Base-by-base conservation (phyloP, 768 basidiomycete species). In the Chalciporus pseudorubinellus region DNA sequence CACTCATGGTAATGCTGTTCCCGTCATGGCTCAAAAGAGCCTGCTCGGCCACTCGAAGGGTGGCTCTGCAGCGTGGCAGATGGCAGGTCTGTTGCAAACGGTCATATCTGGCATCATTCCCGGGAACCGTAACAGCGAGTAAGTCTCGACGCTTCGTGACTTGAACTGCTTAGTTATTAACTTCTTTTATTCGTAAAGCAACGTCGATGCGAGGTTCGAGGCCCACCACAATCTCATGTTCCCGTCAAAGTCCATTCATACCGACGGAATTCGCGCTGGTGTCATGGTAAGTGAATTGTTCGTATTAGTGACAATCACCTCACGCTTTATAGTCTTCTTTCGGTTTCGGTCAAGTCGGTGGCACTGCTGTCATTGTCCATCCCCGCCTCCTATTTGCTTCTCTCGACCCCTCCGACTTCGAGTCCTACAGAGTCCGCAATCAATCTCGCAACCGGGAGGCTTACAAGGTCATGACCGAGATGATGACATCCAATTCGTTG, bases 281-380 rank as follows among this genome's bases (percentile, higher is more conserved):
- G 77, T 89, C 49, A 90, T 93, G 92, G 89, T 88, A 60, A 18
- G 80, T 69, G 18, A 31, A 24, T 24, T 36, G n/a, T 47, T 40
- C 10, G n/a, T 28, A 4, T n/a, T 9, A 22, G 48, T 16, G 26
- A 3, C 22, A 4, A 2, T 2, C 1, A 24, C 33, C 45, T 59
- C 12, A 62, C 9, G 4, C 41, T 42, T 38, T 46, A 21, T 57
- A 92, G 85, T 94, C 92, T 1, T 94, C 92, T 13, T 95, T 95
- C 72, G 95, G 97, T 57, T 98, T 98, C 76, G 95, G 97, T 62
- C 97, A 98, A 81, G 95, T 98, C 55, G 97, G 97, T 47, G 97
- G 97, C 48, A 89, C 84, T 50, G 89, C 86, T 39, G 79, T 95
- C 57, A 76, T 98, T 61, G 66, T 98, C 44, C 87, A 98, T 68